These are phyloP conservation scores for Colletotrichum tanaceti DNA, from an alignment of 2,329 filamentous ascomycete species.

Conservation along the genomic window DNA sequence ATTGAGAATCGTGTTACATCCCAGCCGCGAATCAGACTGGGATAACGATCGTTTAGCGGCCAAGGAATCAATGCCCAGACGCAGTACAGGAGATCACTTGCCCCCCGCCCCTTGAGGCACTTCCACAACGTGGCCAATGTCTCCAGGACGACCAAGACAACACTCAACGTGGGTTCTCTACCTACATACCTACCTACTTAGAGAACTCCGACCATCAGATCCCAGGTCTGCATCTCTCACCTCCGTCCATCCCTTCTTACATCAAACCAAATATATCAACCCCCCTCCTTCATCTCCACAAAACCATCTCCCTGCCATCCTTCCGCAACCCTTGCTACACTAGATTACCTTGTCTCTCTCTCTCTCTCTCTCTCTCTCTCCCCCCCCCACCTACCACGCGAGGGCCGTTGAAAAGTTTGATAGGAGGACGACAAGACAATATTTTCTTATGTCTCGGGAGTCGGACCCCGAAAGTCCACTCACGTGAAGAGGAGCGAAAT, in stretches of 20 bases:
- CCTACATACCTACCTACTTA: not conserved
- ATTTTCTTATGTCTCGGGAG: not conserved
- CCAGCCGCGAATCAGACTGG: not conserved
- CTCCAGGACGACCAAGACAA: not conserved
- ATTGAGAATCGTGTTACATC: not conserved
- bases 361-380: not conserved
- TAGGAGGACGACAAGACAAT: not conserved
- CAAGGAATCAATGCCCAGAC: not conserved
- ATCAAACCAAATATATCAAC: not conserved
- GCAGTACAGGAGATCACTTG: not conserved
- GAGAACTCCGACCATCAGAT: not conserved
- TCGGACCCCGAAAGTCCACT: too few species aligned
- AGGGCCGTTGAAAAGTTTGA: not conserved
- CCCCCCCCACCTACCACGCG: not conserved
- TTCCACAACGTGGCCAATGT: not conserved
- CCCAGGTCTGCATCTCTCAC: not conserved
- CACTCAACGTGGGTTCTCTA: not conserved
- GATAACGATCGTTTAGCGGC: too few species aligned
- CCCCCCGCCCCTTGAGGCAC: not conserved
- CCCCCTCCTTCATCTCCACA: slow-evolving; percentile 8
- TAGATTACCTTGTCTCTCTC: slow-evolving; percentile 2
- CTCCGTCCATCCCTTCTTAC: not conserved
- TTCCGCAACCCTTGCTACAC: not conserved
- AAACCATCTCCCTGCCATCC: not conserved
- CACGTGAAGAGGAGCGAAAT: not conserved